Base-by-base conservation (phyloP, 1,139 yeast genomes). In the Diutina pseudorugosa region DNA sequence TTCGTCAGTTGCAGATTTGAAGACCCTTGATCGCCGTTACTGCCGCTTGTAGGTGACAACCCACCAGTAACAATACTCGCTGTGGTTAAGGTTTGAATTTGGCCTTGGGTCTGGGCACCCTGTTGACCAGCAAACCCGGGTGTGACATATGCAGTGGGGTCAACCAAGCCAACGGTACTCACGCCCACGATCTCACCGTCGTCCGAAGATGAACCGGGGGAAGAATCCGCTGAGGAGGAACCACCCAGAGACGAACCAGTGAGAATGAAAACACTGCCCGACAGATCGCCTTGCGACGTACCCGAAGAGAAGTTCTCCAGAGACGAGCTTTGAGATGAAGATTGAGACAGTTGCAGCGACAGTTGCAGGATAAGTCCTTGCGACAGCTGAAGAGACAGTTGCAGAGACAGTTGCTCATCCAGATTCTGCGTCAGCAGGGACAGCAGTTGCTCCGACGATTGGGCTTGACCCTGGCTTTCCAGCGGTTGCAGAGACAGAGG, bases 71-170 rank as follows among this genome's bases (percentile, higher is more conserved):
- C 30, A 12, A 33, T 5, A 18, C 18, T 27, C 7, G 19, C 40
- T 4, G 49, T 45, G n/a, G 49, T 45, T 6, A 45, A 45, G 8
- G 40, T 25, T 27, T 45, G 49, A n/a, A 45, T 45, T 25, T 45
- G 49, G 1, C 49, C 49, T 27, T 45, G 49, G 23, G 49, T 45
- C 27, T 45, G 49, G 16, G 49, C 49, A 23, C 49, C 49, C 9
- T 45, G 49, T 27, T 45, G 49, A 25, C 49, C 49, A 16, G 40
- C 49, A 27, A 21, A 45, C 8, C 41, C 41, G 12, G 49, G 49
- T 8, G 40, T n/a, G 5, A 45, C 40, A 16, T 25, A 45, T 7
- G 36, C 40, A 27, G 36, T 45, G n/a, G 49, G 40, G 14, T 45
- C 23, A 12, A 45, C 49, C 21, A 45, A 27, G 12, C 49, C 40